Conservation (phyloP, 352 stramenopile species). For the Phytophthora podocarpi region DNA sequence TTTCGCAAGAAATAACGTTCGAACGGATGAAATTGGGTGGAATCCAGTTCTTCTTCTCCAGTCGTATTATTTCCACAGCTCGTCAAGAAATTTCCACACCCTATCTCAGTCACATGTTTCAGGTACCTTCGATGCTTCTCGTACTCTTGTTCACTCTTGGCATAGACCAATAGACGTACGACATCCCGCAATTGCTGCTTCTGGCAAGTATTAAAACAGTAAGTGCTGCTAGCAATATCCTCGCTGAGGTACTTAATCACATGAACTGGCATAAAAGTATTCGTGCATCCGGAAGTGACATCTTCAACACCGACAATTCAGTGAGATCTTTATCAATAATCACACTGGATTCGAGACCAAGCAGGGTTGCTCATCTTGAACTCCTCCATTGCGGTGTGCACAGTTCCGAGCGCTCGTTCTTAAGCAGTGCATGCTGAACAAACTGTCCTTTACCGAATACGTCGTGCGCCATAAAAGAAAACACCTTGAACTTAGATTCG, state of each 20-base stretch:
- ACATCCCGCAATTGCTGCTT: slow-evolving; percentile 7
- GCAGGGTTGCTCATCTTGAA: slow-evolving; percentile 5
- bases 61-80: too few relatives aligned
- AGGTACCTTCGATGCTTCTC: neutral
- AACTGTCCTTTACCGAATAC: slow-evolving; percentile 9
- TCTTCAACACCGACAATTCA: slow-evolving; percentile 11
- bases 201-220: slow-evolving; percentile 18
- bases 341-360: slow-evolving; percentile 17
- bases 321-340: slow-evolving; percentile 35
- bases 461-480: too few relatives aligned
- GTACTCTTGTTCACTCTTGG: slow-evolving; percentile 3
- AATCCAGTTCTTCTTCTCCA: too few relatives aligned
- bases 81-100: neutral
- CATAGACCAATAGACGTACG: slow-evolving; percentile 6
- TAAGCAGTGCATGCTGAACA: neutral
- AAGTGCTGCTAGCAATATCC: slow-evolving; percentile 5
- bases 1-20: slow-evolving; percentile 2
- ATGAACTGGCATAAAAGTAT: slow-evolving; percentile 38
- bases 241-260: slow-evolving; percentile 26
- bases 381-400: neutral
- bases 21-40: neutral
- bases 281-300: slow-evolving; percentile 5
- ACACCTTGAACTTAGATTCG: neutral
- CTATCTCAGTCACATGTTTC: neutral
- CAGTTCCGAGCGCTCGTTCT: neutral